phyloP scores from a whole-genome alignment of 441 rosid species.

The Pelargonium cotyledonis region DNA sequence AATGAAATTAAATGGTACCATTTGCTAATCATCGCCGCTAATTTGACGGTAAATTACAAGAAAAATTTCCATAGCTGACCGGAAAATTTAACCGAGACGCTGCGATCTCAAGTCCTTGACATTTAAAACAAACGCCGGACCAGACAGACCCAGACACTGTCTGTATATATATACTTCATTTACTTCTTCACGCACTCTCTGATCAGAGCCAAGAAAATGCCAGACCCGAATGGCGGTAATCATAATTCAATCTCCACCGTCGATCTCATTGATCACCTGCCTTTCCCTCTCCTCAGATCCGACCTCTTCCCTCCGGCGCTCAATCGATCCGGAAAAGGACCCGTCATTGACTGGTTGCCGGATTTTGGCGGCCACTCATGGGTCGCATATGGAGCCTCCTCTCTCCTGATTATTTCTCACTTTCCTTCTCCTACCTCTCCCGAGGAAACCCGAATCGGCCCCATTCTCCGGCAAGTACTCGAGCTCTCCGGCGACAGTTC shows the following conservation, averaged over 20 bases:
- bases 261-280: constrained; percentile 50
- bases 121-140: too few species aligned
- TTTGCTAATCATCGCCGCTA: too few species aligned
- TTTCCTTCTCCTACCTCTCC: constrained; percentile 75
- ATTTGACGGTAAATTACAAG: too few species aligned
- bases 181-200: neutral
- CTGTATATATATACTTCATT: neutral
- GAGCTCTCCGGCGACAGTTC: constrained; percentile 49
- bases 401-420: constrained; percentile 82
- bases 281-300: constrained; percentile 54
- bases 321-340: constrained; percentile 38
- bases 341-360: constrained; percentile 80
- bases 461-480: constrained; percentile 70
- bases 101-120: too few species aligned
- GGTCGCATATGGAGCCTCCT: constrained; percentile 90
- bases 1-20: too few species aligned
- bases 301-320: constrained; percentile 73
- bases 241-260: neutral
- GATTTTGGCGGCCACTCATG: constrained; percentile 86
- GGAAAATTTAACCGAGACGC: too few species aligned
- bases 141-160: neutral
- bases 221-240: neutral
- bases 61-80: too few species aligned
- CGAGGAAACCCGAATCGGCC: constrained; percentile 50
- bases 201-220: constrained; percentile 4